phyloP scores from a whole-genome alignment of 352 stramenopile species.

The Phytophthora kernoviae region DNA sequence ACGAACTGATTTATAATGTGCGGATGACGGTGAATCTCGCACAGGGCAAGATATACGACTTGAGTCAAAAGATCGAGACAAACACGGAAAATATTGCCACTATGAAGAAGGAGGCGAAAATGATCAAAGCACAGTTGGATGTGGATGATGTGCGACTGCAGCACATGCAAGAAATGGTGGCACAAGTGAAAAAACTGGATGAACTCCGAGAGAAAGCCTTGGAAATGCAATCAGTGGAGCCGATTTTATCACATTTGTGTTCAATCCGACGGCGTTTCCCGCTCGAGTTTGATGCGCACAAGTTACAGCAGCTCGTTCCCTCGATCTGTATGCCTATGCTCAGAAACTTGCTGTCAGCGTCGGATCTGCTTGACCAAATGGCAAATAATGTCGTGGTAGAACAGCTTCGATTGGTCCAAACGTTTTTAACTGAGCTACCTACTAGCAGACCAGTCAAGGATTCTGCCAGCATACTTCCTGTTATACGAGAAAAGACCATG shows the following conservation, averaged over 20 bases:
- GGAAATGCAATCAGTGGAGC: conserved; percentile 42
- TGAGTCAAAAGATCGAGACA: conserved; percentile 70
- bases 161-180: conserved; percentile 53
- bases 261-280: conserved; percentile 53
- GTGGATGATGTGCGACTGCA: conserved; percentile 59
- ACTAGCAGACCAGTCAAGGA: conserved; percentile 9
- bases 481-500: conserved; percentile 71
- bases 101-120: conserved; percentile 71
- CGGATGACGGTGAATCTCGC: conserved; percentile 86
- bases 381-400: conserved; percentile 32
- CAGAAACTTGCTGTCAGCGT: conserved; percentile 47
- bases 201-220: conserved; percentile 35
- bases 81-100: conserved; percentile 52
- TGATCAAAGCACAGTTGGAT: conserved; percentile 64
- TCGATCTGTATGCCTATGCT: conserved; percentile 71
- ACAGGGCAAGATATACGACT: conserved; percentile 76
- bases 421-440: conserved; percentile 63
- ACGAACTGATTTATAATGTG: conserved; percentile 93
- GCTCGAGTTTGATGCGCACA: conserved; percentile 77
- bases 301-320: conserved; percentile 69
- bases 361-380: conserved; percentile 44
- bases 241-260: conserved; percentile 47
- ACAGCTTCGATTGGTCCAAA: conserved; percentile 60
- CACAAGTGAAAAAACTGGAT: conserved; percentile 49
- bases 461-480: conserved; percentile 49